Evolutionary conservation across 2,329 filamentous ascomycete species (phyloP).

Genomic region (Zarea fungicola): DNA sequence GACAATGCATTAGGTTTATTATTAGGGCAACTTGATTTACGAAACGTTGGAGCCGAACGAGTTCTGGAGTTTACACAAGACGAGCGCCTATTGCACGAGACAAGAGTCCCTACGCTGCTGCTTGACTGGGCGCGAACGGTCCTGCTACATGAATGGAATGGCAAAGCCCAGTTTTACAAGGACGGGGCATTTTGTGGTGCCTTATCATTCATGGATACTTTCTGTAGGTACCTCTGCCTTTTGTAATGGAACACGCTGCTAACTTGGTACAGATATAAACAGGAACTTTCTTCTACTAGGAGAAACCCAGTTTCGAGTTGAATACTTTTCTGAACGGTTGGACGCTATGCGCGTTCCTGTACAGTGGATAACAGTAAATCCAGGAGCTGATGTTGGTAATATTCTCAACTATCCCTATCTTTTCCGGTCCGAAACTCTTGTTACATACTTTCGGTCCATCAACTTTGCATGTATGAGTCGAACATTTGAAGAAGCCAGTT

Average conservation of each 20-base stretch:
- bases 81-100: constrained; percentile 52
- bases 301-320: constrained; percentile 66
- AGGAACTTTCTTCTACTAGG: constrained; percentile 59
- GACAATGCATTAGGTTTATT: constrained; percentile 45
- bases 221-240: constrained; percentile 52
- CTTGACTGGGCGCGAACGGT: constrained; percentile 71
- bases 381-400: constrained; percentile 62
- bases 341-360: constrained; percentile 70
- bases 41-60: constrained; percentile 40
- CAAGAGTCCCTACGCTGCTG: constrained; percentile 49
- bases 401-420: constrained; percentile 77
- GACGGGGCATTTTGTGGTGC: constrained; percentile 73
- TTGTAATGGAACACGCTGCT: constrained; percentile 9
- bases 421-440: constrained; percentile 66
- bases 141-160: constrained; percentile 76
- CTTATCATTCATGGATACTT: constrained; percentile 63
- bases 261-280: constrained; percentile 48
- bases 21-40: constrained; percentile 49
- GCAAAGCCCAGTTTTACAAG: constrained; percentile 62
- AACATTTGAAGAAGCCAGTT: constrained; percentile 65
- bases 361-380: constrained; percentile 59
- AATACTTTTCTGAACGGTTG: constrained; percentile 70
- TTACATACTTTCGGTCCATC: constrained; percentile 81
- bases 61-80: constrained; percentile 43
- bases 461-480: constrained; percentile 85